Base-by-base conservation (phyloP, 768 basidiomycete species). In the Obba rivulosa region DNA sequence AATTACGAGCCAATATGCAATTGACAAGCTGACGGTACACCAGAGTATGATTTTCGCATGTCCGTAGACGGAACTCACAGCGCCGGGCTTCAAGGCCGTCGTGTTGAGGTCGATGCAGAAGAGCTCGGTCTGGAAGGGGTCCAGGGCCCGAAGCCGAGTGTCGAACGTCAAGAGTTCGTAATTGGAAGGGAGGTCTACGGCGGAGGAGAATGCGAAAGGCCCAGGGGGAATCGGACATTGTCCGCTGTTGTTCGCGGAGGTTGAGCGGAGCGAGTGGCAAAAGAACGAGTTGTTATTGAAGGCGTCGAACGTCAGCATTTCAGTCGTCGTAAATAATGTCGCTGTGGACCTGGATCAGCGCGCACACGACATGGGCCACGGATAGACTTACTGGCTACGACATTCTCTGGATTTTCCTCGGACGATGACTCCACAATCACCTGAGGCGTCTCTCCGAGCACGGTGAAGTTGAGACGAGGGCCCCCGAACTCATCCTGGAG, bases 71-170 rank as follows among this genome's bases (percentile, higher is more conserved):
- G 69, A 69, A 5, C 71, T 70, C 37, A 76, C 51, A 22, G 74
- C 69, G n/a, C 69, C 63, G 8, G 87, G 83, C 22, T 76, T 63
- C 28, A 91, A 78, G 0, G 93, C 87, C 0, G 93, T 93, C 1
- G 87, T 85, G 36, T 71, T 60, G 16, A 97, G 69, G 54, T 87
- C 83, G 40, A 94, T 58, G 63, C 96, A 99, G 2, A 93, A 67
- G 38, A 98, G 75, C 57, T 93, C 89, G 28, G 80, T 74, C 45
- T 85, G 80, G 38, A 79, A 83, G 0, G 93, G 84, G 67, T 99
- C 96, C 20, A 98, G 86, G 8, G 93, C 87, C 40, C 90, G 84
- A 20, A 99, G 67, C 18, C 82, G 82, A 1, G 94, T 96, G 52
- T 78, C 75, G 48, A 95, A 75, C 9, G 94, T 94, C 11, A 88